phyloP scores from a whole-genome alignment of 2,329 filamentous ascomycete species.

The Colletotrichum incanum region DNA sequence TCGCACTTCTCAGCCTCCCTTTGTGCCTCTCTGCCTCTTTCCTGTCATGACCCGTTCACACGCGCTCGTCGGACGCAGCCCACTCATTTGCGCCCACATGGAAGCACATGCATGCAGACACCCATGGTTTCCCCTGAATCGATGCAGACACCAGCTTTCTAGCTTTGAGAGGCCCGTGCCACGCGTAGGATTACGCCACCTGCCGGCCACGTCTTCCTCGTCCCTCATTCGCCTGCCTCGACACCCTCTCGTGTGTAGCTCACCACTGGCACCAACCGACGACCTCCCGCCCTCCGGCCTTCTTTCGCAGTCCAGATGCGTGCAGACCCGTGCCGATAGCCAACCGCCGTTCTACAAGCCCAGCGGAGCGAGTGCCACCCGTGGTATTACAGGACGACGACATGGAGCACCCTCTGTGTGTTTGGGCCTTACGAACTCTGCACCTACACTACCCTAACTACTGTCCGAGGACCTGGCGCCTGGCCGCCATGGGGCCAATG shows the following conservation, averaged over 20 bases:
- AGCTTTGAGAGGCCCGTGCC: slow-evolving; percentile 26
- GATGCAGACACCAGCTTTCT: slow-evolving; percentile 33
- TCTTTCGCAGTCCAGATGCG: too few species aligned
- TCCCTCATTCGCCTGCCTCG: slow-evolving; percentile 24
- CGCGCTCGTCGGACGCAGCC: background rate
- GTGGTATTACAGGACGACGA: slow-evolving; percentile 26
- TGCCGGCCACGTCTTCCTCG: slow-evolving; percentile 1
- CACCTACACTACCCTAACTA: background rate
- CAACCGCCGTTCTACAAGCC: background rate
- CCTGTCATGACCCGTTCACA: background rate
- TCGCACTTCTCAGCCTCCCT: slow-evolving; percentile 1
- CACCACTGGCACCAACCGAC: slow-evolving; percentile 1
- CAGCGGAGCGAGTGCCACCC: background rate
- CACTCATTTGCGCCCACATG: slow-evolving; percentile 23
- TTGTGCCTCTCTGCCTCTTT: background rate
- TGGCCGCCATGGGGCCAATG: background rate
- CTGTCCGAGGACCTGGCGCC: background rate
- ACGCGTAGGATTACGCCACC: slow-evolving; percentile 14
- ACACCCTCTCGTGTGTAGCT: too few species aligned
- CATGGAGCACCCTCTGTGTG: slow-evolving; percentile 17
- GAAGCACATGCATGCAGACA: slow-evolving; percentile 30
- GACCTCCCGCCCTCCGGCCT: slow-evolving; percentile 2
- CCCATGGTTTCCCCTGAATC: slow-evolving; percentile 36
- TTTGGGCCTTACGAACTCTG: background rate
- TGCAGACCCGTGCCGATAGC: background rate